Evolutionary conservation across 31 red algal species (phyloP), one percentile per base, ranked within the genome.

Genomic region (Odonthalia washingtoniensis): DNA sequence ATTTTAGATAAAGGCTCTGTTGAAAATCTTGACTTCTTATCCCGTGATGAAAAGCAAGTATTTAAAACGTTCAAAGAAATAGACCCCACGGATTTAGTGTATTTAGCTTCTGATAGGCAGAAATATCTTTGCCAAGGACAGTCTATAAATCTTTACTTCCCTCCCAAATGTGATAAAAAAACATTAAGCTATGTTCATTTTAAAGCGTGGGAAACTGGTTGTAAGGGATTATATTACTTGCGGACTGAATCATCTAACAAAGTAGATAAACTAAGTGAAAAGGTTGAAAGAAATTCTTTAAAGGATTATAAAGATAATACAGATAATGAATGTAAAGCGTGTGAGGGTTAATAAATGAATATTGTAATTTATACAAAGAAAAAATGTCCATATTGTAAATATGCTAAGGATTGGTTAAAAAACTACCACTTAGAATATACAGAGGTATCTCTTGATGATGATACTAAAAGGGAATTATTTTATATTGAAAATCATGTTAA

Each of bases 31-130:
- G 64, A 67, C 33, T 67, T 67, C 33, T 35, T 67, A 30, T 67
- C 64, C 30, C 64, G 33, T 33, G 30, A 33, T 67, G 64, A 67
- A 67, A 67, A 67, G 33, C 30, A 67, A 33, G 64, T 67, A 30
- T 67, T 67, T 35, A 67, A 67, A 67, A 67, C 64, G 27, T 67
- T 67, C 64, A 33, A 30, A 67, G 64, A 67, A 67, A 67, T 67
- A 33, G 33, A 67, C 64, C 64, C 27, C 30, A 33, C 33, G 27
- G 64, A 33, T 67, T 33, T 67, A 30, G 33, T 67, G 30, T 30
- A 67, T 35, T 35, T 33, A 67, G 64, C 64, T 33, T 30, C 64
- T 33, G 64, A 67, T 67, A 67, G 64, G 33, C 64, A 67, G 33
- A 67, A 67, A 35, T 67, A 33, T 35, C 27, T 67, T 35, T 30